Percentiles rank a stretch among this genome's conserved stretches.
Conservation (phyloP, 371 early-diverging fungal species). For the Actinomucor elegans region DNA sequence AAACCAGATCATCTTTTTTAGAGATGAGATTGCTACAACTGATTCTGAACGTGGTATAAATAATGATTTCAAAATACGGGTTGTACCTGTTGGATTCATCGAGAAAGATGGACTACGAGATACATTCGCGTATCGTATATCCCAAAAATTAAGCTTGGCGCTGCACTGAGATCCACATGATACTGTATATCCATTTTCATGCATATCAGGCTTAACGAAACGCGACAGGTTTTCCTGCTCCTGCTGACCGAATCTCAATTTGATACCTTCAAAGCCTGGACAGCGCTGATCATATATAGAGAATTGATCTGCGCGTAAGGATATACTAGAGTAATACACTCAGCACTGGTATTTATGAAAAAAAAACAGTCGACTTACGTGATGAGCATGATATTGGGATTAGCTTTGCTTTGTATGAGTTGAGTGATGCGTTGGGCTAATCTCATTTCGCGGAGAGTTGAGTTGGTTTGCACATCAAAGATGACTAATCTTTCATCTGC, state of each 20-base stretch:
- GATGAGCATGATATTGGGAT: constrained; percentile 17
- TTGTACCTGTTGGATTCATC: constrained; percentile 11
- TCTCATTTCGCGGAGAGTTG: neutral
- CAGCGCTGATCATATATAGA: constrained; percentile 27
- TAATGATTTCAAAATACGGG: constrained; percentile 17
- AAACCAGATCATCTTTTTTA: constrained; percentile 30
- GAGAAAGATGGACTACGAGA: constrained; percentile 20
- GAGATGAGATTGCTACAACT: constrained; percentile 24
- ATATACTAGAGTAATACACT: constrained; percentile 5
- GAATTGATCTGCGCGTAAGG: constrained; percentile 28
- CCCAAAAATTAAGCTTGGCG: constrained; percentile 42
- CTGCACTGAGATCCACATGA: constrained; percentile 31
- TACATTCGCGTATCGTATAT: constrained; percentile 32
- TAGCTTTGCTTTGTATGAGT: constrained; percentile 8
- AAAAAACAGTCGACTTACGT: constrained; percentile 9
- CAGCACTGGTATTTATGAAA: neutral
- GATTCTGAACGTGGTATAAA: constrained; percentile 30
- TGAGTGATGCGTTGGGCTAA: constrained; percentile 6
- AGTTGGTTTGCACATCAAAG: constrained; percentile 20
- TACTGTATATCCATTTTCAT: constrained; percentile 38
- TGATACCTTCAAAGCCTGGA: constrained; percentile 16
- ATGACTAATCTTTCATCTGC: constrained; percentile 26
- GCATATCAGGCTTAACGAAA: constrained; percentile 39
- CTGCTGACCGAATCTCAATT: constrained; percentile 30
- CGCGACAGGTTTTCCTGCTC: constrained; percentile 35